Percentiles rank a stretch among this genome's conserved stretches.
Conservation (phyloP, 441 rosid species). For the Pelargonium citronellum region DNA sequence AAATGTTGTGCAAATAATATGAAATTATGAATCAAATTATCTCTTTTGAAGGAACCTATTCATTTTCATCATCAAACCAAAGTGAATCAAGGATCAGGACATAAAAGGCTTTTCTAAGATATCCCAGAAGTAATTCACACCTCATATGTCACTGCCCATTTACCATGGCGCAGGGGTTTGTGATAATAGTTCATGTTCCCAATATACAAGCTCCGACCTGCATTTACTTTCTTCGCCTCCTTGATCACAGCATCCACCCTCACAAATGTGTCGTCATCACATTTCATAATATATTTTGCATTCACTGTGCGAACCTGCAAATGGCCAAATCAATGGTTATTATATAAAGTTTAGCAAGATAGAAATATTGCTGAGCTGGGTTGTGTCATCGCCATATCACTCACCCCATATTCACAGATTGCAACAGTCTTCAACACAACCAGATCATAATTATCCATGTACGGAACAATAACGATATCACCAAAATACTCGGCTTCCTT, state of each 20-base stretch:
- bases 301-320: constrained; percentile 41
- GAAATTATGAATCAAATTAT: neutral
- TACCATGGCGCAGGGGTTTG: constrained; percentile 52
- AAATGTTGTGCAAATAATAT: neutral
- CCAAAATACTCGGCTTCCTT: constrained; percentile 63
- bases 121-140: constrained; percentile 20
- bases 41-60: neutral
- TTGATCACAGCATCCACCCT: constrained; percentile 26
- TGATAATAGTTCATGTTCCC: constrained; percentile 56
- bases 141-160: constrained; percentile 65
- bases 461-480: constrained; percentile 57
- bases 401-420: constrained; percentile 70
- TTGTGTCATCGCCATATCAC: constrained; percentile 15
- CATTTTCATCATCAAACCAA: neutral
- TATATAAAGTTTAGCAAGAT: neutral
- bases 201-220: constrained; percentile 42
- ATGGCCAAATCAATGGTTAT: neutral
- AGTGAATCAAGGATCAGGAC: neutral
- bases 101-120: neutral
- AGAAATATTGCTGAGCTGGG: neutral
- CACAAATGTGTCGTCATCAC: constrained; percentile 25
- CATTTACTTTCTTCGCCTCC: constrained; percentile 40
- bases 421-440: constrained; percentile 70
- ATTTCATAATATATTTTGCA: constrained; percentile 25
- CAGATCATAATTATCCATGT: constrained; percentile 70